Percentiles rank a stretch among this genome's conserved stretches.
These are phyloP conservation scores for Chytriomyces sp. DNA, from an alignment of 192 early-diverging fungal species.

Conservation along the genomic window DNA sequence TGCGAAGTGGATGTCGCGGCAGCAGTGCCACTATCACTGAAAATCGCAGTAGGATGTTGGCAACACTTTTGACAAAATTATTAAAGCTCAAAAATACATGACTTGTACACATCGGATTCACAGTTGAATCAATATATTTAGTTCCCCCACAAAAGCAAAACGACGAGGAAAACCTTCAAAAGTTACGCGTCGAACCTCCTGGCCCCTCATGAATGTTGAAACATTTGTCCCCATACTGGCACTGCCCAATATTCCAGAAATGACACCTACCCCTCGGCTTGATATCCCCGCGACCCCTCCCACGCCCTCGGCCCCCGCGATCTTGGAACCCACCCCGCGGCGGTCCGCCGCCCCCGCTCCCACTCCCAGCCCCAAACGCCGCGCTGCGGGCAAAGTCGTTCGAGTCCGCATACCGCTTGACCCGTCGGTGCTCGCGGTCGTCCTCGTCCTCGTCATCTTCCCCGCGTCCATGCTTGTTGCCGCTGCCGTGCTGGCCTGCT, in stretches of 20 bases:
- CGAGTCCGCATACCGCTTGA: neutral
- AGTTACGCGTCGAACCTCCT: neutral
- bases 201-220: constrained; percentile 20
- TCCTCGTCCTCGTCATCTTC: neutral
- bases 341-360: neutral
- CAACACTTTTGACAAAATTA: too few species aligned
- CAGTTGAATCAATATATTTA: too few species aligned
- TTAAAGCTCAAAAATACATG: too few species aligned
- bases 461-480: neutral
- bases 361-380: too few species aligned
- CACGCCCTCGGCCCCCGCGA: neutral
- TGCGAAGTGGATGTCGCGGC: too few species aligned
- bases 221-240: constrained; percentile 11
- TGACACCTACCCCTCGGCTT: constrained; percentile 17
- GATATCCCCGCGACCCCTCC: constrained; percentile 1
- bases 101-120: too few species aligned
- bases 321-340: neutral
- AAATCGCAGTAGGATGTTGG: too few species aligned
- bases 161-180: neutral
- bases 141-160: too few species aligned
- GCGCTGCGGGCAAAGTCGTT: neutral
- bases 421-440: neutral
- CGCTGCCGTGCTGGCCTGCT: neutral
- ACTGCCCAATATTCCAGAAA: constrained; percentile 4
- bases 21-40: too few species aligned